phyloP scores from a whole-genome alignment of 2,329 filamentous ascomycete genomes.

The Fusarium sp. region DNA sequence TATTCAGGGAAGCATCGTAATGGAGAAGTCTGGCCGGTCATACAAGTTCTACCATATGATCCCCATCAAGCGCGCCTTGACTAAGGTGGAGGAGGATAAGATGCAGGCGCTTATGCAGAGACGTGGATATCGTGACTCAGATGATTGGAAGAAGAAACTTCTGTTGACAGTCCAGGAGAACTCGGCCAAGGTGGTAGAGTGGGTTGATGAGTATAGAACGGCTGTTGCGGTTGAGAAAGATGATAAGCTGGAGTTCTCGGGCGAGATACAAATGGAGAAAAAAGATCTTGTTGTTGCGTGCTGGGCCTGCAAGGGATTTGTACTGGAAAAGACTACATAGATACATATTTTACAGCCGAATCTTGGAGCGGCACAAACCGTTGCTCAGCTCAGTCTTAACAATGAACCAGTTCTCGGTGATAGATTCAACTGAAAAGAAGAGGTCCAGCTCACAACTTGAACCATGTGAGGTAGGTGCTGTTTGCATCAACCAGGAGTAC shows the following conservation, averaged over 20 bases:
- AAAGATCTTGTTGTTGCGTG: not conserved
- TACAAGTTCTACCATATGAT: not conserved
- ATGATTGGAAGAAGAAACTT: not conserved
- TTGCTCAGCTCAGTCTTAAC: not conserved
- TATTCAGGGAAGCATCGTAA: not conserved
- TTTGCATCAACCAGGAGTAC: not conserved
- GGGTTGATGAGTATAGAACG: not conserved
- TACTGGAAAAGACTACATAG: not conserved
- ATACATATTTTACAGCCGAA: too few species aligned
- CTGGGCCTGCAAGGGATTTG: not conserved
- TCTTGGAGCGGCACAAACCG: too few species aligned
- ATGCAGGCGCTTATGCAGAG: not conserved
- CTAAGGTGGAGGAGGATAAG: not conserved
- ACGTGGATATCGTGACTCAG: not conserved
- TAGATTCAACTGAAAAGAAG: not conserved
- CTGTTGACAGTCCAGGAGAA: not conserved
- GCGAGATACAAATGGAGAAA: not conserved
- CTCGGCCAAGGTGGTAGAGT: fast-evolving
- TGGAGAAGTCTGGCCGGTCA: not conserved
- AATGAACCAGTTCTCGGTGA: not conserved
- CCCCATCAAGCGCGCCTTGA: not conserved
- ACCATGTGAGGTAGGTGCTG: not conserved
- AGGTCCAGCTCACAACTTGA: not conserved
- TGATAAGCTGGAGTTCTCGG: not conserved
- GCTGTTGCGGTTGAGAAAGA: not conserved